Evolutionary conservation across 192 early-diverging fungal genomes (phyloP), one percentile per base, ranked within the genome.

Genomic region (Linnemannia hyalina): DNA sequence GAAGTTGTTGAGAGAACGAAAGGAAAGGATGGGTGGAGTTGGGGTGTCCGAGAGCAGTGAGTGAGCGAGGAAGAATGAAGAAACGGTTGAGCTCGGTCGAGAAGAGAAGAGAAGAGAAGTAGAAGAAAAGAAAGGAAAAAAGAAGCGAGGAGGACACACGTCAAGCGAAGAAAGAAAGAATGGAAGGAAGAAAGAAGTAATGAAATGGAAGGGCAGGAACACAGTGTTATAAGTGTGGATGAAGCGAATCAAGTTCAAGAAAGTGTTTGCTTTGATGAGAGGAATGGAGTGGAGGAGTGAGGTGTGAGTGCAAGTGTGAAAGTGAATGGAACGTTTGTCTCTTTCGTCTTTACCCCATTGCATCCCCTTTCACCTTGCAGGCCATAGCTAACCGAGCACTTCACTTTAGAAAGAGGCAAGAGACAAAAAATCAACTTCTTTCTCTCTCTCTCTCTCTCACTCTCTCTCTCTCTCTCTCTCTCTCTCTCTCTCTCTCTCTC

Each of bases 181-280:
- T 44, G 15, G 42, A 13, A 55, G 23, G n/a, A 63, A 76, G 60
- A 70, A 55, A 23, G 20, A 78, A 46, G 68, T 52, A 68, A 46
- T 22, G 20, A 32, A 76, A 38, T 60, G 40, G 41, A 20, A 76
- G 55, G 16, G 1, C 38, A 29, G 4, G 29, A 13, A n/a, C 38
- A 47, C 36, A 29, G 55, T 11, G n/a, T 18, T 22, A 6, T 4
- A 40, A 49, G 77, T 46, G 68, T 68, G 35, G 78, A 78, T 74
- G 75, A 69, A 70, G 73, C 23, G n/a, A 10, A 40, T 46, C 74
- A 78, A 22, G 83, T 68, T 23, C 72, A 78, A 18, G 75, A 75
- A 6, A 65, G 74, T 11, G 77, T 76, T 77, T 75, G 70, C 55
- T 80, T 80, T 10, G 83, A 78, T 52, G 49, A 18, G 49, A 52